Base-by-base conservation (phyloP, 2,329 filamentous ascomycete genomes). In the Sordariomycetes sp. region DNA sequence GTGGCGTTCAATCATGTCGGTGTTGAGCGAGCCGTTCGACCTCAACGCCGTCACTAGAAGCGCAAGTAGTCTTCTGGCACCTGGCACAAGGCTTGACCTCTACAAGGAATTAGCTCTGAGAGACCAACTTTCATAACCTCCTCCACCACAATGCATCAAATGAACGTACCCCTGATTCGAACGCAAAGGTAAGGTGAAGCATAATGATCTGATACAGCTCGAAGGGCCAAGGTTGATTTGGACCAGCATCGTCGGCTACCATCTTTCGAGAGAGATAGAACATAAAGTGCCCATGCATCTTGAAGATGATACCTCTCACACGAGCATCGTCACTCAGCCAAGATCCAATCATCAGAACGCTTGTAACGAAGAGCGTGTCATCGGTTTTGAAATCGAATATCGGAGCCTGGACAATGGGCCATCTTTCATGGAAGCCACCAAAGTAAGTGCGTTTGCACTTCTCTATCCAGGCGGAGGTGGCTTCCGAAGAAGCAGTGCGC, bases 331-430 rank as follows among this genome's bases (percentile, higher is more conserved):
- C 47, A 12, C 48, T 42, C 3, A 63, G 34, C 59, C 60, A 65
- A 4, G 53, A 52, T 3, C 58, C 58, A 21, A 64, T 55, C 49
- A 64, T 60, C 11, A 50, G 45, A 9, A 61, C 49, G 1, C 57
- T 53, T 1, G 44, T 46, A 1, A 49, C 34, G 4, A 57, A 14
- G 4, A 46, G 15, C 3, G 50, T 34, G 3, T 55, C 45, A 16
- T 48, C 48, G 11, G 37, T 47, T 21, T 56, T 49, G 17, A 42
- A 48, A 24, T 48, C 51, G 32, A 56, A 57, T 1, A 50, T 44
- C 1, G 62, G 59, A 0, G 46, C 49, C 39, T 64, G 61, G 4
- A 68, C 42, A 3, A 64, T 44, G 6, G 64, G 57, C 50, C 61
- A 66, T 1, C 51, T 50, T 19, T 60, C 48, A 36, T 66, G 63